phyloP scores from a whole-genome alignment of 148 eudicot genomes.

The Chenopodium quinoa region DNA sequence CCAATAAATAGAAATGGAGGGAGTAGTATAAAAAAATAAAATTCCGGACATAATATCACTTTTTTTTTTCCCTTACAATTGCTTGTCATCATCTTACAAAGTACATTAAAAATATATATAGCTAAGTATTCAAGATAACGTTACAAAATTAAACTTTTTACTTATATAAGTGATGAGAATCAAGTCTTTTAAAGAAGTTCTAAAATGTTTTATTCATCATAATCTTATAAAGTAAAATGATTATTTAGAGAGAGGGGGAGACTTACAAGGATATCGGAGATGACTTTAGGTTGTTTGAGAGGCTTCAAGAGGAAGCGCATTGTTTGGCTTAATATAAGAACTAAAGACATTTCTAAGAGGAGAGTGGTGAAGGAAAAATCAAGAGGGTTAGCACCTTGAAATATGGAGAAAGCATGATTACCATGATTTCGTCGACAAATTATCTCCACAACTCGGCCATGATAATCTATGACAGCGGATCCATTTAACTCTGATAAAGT shows the following conservation, averaged over 20 bases:
- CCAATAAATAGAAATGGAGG: too few relatives aligned
- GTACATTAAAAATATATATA: too few relatives aligned
- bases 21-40: too few relatives aligned
- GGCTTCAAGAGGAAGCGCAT: slow-evolving; percentile 66
- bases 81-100: too few relatives aligned
- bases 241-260: neutral
- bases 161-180: too few relatives aligned
- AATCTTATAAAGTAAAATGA: too few relatives aligned
- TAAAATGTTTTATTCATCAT: too few relatives aligned
- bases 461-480: slow-evolving; percentile 17
- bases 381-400: slow-evolving; percentile 38
- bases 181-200: too few relatives aligned
- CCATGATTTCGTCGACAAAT: slow-evolving; percentile 31
- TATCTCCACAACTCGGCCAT: slow-evolving; percentile 13
- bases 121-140: neutral
- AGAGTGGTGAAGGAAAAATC: slow-evolving; percentile 58
- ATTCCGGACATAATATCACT: too few relatives aligned
- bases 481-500: slow-evolving; percentile 20
- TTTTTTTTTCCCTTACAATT: too few relatives aligned
- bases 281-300: slow-evolving; percentile 59
- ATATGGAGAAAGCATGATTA: slow-evolving; percentile 43
- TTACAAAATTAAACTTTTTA: neutral
- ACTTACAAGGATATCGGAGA: slow-evolving; percentile 70
- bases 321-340: slow-evolving; percentile 44
- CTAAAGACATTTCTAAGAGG: slow-evolving; percentile 41